Conservation (phyloP, 805 yeast genomes). For the Barnettozyma sp. region DNA sequence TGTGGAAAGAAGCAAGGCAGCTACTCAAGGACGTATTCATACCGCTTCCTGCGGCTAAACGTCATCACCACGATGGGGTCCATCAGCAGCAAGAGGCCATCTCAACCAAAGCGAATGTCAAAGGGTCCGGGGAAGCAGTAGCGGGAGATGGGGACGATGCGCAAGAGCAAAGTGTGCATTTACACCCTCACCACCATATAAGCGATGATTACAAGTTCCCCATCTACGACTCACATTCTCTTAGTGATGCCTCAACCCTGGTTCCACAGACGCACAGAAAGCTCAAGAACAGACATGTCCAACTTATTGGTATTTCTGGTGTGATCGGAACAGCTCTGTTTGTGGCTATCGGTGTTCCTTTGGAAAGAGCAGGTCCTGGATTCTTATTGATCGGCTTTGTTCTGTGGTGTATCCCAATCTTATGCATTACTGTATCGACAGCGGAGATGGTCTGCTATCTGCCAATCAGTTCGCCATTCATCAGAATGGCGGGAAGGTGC, state of each 20-base stretch:
- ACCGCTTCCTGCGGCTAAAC: conserved; percentile 14
- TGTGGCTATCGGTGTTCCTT: conserved; percentile 61
- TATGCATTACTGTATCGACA: conserved; percentile 58
- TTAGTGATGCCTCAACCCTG: conserved; percentile 20
- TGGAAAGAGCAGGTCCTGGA: conserved; percentile 65
- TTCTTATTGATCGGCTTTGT: conserved; percentile 58
- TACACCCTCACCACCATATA: background rate
- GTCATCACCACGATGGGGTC: conserved; percentile 10
- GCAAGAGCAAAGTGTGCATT: too few relatives aligned
- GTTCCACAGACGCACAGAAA: conserved; percentile 37
- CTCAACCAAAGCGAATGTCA: too few relatives aligned
- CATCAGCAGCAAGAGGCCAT: background rate
- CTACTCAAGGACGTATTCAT: conserved; percentile 17
- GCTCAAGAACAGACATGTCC: conserved; percentile 64
- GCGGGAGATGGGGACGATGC: too few relatives aligned
- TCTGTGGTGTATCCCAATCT: conserved; percentile 64
- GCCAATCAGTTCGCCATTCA: conserved; percentile 74
- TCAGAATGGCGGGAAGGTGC: conserved; percentile 66
- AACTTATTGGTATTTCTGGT: conserved; percentile 73
- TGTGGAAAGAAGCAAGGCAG: background rate
- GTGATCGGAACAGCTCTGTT: conserved; percentile 78
- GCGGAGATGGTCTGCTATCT: conserved; percentile 77
- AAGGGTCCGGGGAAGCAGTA: too few relatives aligned
- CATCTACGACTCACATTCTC: conserved; percentile 7
- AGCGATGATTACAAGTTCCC: conserved; percentile 5